A percentile compares a stretch with the other conserved stretches of the same genome.
Conservation (phyloP, 768 basidiomycete species). For the Roridomyces roridus region DNA sequence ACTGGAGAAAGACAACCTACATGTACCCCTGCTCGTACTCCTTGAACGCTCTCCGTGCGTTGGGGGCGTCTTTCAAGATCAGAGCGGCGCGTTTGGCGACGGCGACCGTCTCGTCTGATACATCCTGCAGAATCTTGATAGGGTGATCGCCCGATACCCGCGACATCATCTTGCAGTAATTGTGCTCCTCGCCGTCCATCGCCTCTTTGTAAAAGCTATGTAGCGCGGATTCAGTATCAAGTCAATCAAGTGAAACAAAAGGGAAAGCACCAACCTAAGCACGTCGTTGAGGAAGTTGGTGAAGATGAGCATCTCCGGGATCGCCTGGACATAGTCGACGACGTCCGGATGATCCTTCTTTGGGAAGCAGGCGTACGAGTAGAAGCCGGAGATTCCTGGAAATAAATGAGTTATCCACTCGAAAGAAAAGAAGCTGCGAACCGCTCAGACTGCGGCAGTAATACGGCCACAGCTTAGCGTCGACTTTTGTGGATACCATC, state of each 20-base stretch:
- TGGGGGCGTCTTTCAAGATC: background rate
- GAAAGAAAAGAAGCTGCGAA: background rate
- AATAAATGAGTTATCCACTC: background rate
- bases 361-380: constrained; percentile 9
- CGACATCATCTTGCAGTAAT: constrained; percentile 7
- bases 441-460: constrained; percentile 8
- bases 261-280: background rate
- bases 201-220: constrained; percentile 11
- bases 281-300: constrained; percentile 14
- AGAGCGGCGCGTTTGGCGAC: constrained; percentile 8
- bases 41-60: constrained; percentile 4
- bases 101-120: constrained; percentile 1
- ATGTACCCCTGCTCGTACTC: constrained; percentile 12
- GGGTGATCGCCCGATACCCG: constrained; percentile 4
- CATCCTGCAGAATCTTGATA: constrained; percentile 11
- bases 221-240: background rate
- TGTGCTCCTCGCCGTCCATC: constrained; percentile 10
- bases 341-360: constrained; percentile 11
- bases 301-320: constrained; percentile 7
- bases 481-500: background rate
- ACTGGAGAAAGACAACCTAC: too few species aligned
- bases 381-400: constrained; percentile 2
- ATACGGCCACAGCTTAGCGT: constrained; percentile 11
- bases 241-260: background rate
- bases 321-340: constrained; percentile 10